These are phyloP conservation scores for Herpetospermum pedunculosum DNA, from an alignment of 306 rosid genomes.

Conservation along the genomic window DNA sequence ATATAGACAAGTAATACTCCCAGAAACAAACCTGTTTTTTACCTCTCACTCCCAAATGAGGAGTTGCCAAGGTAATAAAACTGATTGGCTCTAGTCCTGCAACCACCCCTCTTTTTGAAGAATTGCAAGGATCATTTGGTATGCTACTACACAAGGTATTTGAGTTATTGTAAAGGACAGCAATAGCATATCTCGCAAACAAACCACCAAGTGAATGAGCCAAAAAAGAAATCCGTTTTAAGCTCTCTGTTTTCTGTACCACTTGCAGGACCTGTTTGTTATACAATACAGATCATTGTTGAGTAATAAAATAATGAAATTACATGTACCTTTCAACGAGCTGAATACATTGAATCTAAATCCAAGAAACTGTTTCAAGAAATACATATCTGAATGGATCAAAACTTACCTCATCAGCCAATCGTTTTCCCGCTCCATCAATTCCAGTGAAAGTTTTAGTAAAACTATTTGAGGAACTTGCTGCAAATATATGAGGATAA, in stretches of 20 bases:
- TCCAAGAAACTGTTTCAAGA: background rate
- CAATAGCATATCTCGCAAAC: slow-evolving; percentile 81
- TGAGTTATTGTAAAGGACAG: slow-evolving; percentile 50
- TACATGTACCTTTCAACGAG: slow-evolving; percentile 15
- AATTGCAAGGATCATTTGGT: slow-evolving; percentile 22
- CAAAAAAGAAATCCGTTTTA: slow-evolving; percentile 78
- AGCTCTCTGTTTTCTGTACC: slow-evolving; percentile 55
- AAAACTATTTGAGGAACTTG: slow-evolving; percentile 70
- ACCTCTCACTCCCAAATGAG: slow-evolving; percentile 95
- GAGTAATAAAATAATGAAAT: slow-evolving; percentile 13
- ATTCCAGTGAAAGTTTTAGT: slow-evolving; percentile 87
- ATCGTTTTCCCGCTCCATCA: slow-evolving; percentile 88
- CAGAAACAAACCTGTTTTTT: slow-evolving; percentile 62
- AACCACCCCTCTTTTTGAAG: slow-evolving; percentile 45
- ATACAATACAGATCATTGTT: slow-evolving; percentile 21
- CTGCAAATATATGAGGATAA: slow-evolving; percentile 39
- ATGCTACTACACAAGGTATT: slow-evolving; percentile 20
- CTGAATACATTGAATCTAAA: background rate
- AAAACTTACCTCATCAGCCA: slow-evolving; percentile 82
- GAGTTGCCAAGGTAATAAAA: slow-evolving; percentile 91
- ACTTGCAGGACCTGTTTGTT: slow-evolving; percentile 57
- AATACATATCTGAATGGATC: slow-evolving; percentile 16
- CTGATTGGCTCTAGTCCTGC: slow-evolving; percentile 85
- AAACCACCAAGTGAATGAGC: slow-evolving; percentile 96
- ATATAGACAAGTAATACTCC: slow-evolving; percentile 14